Evolutionary conservation across 2,329 filamentous ascomycete genomes (phyloP).

Genomic region (Metarhizium guizhouense): DNA sequence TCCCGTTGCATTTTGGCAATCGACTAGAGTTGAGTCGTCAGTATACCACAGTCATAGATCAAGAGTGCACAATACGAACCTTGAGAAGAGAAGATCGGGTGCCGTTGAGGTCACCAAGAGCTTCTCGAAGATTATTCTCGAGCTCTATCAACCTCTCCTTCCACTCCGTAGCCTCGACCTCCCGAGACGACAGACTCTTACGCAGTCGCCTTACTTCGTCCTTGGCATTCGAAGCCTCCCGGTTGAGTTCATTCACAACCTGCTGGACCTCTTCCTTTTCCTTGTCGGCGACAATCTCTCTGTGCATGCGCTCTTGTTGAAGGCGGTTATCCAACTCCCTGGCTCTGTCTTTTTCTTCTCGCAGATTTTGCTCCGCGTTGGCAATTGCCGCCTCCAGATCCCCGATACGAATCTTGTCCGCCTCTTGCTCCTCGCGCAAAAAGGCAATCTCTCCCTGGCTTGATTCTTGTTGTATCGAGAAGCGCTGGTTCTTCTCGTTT

Average conservation of each 20-base stretch:
- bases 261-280: conserved; percentile 95
- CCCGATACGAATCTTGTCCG: conserved; percentile 95
- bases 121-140: conserved; percentile 79
- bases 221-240: conserved; percentile 70
- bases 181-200: conserved; percentile 72
- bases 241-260: conserved; percentile 85
- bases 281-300: conserved; percentile 75
- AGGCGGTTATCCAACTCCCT: conserved; percentile 68
- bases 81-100: conserved; percentile 79
- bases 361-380: conserved; percentile 67
- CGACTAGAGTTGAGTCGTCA: conserved; percentile 37
- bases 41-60: not conserved
- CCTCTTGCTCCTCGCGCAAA: conserved; percentile 90
- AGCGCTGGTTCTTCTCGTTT: conserved; percentile 77
- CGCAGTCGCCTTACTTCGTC: conserved; percentile 77
- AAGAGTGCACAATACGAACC: conserved; percentile 32
- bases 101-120: conserved; percentile 78
- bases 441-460: conserved; percentile 91
- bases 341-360: conserved; percentile 72
- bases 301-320: conserved; percentile 71
- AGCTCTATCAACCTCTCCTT: conserved; percentile 85
- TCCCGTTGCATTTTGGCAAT: conserved; percentile 84
- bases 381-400: conserved; percentile 80
- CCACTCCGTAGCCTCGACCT: conserved; percentile 85
- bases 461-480: conserved; percentile 87